Evolutionary conservation across 495 filamentous ascomycete species (phyloP).

Genomic region (Penicillium subrubescens): DNA sequence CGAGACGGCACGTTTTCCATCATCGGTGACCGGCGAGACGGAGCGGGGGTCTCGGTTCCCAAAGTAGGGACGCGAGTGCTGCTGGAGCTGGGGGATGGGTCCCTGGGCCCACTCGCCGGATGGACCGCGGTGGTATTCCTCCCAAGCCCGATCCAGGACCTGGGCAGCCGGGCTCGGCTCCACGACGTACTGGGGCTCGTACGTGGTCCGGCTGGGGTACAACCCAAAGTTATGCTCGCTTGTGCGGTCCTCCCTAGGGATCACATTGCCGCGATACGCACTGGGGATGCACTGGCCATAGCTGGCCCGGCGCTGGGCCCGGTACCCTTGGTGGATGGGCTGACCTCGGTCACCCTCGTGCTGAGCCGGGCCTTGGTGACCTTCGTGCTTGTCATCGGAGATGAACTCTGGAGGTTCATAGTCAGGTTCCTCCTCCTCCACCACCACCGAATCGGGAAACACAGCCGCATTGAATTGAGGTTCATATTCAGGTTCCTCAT

Average conservation of each 20-base stretch:
- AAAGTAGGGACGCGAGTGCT: too few species aligned
- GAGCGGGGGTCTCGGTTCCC: not conserved
- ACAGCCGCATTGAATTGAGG: not conserved
- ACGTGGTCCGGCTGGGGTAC: too few species aligned
- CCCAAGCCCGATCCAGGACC: not conserved
- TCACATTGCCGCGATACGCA: too few species aligned
- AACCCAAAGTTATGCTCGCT: too few species aligned
- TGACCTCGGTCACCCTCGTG: too few species aligned
- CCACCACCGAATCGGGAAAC: not conserved
- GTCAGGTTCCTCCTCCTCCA: not conserved
- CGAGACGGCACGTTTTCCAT: conserved; percentile 4
- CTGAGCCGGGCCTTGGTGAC: too few species aligned
- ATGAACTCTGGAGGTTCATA: not conserved
- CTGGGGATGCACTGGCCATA: too few species aligned
- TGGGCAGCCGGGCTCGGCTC: not conserved
- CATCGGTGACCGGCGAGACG: conserved; percentile 6
- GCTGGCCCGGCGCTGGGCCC: too few species aligned
- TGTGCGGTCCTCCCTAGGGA: too few species aligned
- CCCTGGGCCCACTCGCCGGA: too few species aligned
- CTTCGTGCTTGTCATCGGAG: not conserved
- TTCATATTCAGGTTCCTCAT: not conserved
- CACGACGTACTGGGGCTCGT: not conserved
- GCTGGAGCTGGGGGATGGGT: not conserved
- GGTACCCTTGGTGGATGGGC: too few species aligned
- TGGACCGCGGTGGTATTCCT: not conserved